phyloP scores from a whole-genome alignment of 116 monocot genomes.

The Cymodocea nodosa region DNA sequence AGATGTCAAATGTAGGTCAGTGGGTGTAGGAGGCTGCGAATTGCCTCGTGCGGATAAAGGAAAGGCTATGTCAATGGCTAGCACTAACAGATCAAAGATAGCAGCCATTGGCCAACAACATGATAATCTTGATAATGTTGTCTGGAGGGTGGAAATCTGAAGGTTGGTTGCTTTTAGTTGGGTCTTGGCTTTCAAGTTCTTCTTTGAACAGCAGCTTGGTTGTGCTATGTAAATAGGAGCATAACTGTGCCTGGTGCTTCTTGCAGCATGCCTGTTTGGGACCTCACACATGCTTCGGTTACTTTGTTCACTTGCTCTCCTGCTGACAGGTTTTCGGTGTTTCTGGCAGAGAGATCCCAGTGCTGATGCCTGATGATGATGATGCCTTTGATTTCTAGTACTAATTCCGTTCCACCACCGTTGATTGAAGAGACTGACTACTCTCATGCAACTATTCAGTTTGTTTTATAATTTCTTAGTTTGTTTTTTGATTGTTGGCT shows the following conservation, averaged over 20 bases:
- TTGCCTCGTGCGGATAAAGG: slow-evolving; percentile 24
- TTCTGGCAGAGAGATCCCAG: background rate
- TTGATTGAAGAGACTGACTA: no score
- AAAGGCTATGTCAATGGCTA: slow-evolving; percentile 6
- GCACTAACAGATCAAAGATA: slow-evolving; percentile 29
- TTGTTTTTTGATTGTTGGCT: no score
- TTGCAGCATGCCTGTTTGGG: background rate
- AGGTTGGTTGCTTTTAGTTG: slow-evolving; percentile 27
- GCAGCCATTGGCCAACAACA: slow-evolving; percentile 32
- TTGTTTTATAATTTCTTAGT: no score
- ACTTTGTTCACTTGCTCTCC: background rate
- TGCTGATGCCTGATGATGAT: no score
- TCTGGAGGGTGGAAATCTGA: slow-evolving; percentile 45
- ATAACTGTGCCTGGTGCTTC: slow-evolving; percentile 1
- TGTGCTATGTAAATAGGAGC: slow-evolving; percentile 39
- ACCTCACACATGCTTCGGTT: no score
- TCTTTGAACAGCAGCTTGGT: slow-evolving; percentile 4
- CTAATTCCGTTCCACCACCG: background rate
- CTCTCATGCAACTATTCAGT: no score
- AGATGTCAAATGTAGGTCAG: slow-evolving; percentile 32
- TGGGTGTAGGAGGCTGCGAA: slow-evolving; percentile 23
- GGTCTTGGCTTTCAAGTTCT: slow-evolving; percentile 7
- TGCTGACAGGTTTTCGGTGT: background rate
- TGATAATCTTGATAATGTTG: slow-evolving; percentile 16
- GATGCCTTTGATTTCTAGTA: background rate